Conservation (phyloP, 208 protist genomes). For the Leishmania aethiopica region DNA sequence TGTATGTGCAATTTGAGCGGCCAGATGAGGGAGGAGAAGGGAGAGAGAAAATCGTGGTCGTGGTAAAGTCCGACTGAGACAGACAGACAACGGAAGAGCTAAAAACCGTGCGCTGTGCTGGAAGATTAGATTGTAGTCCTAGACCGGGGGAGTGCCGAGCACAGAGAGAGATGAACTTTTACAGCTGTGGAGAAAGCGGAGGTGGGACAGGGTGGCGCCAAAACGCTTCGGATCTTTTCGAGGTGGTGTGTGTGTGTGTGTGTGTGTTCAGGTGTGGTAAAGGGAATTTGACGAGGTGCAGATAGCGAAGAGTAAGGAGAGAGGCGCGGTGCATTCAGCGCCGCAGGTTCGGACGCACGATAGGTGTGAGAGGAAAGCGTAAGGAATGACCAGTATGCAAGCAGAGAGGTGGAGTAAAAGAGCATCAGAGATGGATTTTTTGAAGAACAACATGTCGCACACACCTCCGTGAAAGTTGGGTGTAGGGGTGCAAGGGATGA, state of each 20-base stretch:
- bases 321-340: not conserved
- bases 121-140: constrained; percentile 2
- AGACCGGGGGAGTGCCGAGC: not conserved
- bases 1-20: not conserved
- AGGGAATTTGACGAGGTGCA: not conserved
- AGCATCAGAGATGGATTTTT: not conserved
- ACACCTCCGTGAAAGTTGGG: not conserved
- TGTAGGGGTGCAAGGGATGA: not conserved
- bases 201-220: not conserved
- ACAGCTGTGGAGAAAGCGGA: not conserved
- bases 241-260: not conserved
- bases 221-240: not conserved
- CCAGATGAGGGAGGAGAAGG: not conserved
- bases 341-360: not conserved
- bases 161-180: not conserved
- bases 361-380: not conserved
- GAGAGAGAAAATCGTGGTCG: not conserved
- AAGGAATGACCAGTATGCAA: not conserved
- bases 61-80: not conserved
- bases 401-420: not conserved
- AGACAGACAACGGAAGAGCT: not conserved
- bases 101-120: not conserved
- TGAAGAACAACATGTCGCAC: not conserved
- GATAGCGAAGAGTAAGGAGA: not conserved
- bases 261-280: not conserved